Evolutionary conservation across 2,329 filamentous ascomycete species (phyloP).

Genomic region (Pleurostoma richardsiae): DNA sequence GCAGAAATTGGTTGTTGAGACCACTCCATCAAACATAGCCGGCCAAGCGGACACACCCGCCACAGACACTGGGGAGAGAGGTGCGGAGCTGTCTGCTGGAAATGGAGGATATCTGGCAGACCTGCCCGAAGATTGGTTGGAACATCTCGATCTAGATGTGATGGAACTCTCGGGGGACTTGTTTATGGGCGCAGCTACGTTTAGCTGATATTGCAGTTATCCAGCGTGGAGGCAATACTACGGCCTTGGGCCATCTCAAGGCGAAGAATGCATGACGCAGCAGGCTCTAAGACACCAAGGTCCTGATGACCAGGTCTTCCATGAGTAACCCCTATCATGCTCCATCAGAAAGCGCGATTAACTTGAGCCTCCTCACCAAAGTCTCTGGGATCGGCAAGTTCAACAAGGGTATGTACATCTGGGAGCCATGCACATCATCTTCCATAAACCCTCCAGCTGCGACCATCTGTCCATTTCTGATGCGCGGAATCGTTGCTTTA

Average conservation of each 20-base stretch:
- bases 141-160: neutral
- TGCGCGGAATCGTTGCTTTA: neutral
- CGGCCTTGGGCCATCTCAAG: no score
- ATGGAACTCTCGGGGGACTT: neutral
- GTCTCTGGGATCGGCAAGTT: neutral
- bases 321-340: no score
- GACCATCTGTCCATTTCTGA: neutral
- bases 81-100: neutral
- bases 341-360: neutral
- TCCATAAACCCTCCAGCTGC: neutral
- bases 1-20: neutral
- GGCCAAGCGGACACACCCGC: neutral
- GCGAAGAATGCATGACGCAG: no score
- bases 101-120: neutral
- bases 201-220: neutral
- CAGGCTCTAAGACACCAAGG: no score
- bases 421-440: neutral
- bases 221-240: neutral
- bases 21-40: neutral
- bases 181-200: neutral
- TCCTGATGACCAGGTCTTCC: no score
- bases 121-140: neutral
- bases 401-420: neutral
- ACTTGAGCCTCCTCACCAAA: neutral
- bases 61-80: neutral